Percentiles rank a stretch among this genome's conserved stretches.
These are phyloP conservation scores for Chaetomiaceae sp. DNA, from an alignment of 2,329 filamentous ascomycete genomes.

Conservation along the genomic window DNA sequence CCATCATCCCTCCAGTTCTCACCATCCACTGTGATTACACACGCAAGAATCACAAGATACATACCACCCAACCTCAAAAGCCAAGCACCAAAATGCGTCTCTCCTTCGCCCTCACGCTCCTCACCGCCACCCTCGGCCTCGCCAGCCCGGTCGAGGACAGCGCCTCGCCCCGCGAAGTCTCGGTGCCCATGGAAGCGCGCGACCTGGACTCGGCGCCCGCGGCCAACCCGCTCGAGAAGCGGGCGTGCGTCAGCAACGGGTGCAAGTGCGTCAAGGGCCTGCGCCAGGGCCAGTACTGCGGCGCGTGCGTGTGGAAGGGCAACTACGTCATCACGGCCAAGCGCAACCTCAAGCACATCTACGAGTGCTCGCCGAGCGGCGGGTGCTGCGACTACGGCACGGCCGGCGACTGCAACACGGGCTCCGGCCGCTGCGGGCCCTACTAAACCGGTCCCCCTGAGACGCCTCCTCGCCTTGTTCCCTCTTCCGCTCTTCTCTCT, in stretches of 20 bases:
- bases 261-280: conserved; percentile 23
- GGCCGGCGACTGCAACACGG: conserved; percentile 12
- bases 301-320: conserved; percentile 24
- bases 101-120: conserved; percentile 3
- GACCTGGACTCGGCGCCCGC: not conserved
- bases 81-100: conserved; percentile 2
- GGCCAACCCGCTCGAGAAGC: conserved; percentile 1
- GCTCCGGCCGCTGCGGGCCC: not conserved
- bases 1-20: no score
- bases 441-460: no score
- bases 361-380: conserved; percentile 24
- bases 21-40: not conserved
- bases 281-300: conserved; percentile 24
- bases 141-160: not conserved
- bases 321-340: conserved; percentile 24
- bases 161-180: not conserved
- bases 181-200: conserved; percentile 1
- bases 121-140: conserved; percentile 6
- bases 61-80: not conserved
- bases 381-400: conserved; percentile 25
- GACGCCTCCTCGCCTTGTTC: no score
- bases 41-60: not conserved
- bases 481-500: no score
- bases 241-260: conserved; percentile 23
- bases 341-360: conserved; percentile 22